Percentiles rank a stretch among this genome's conserved stretches.
These are phyloP conservation scores for Asterophora lycoperdoides DNA, from an alignment of 768 basidiomycete genomes.

Conservation along the genomic window DNA sequence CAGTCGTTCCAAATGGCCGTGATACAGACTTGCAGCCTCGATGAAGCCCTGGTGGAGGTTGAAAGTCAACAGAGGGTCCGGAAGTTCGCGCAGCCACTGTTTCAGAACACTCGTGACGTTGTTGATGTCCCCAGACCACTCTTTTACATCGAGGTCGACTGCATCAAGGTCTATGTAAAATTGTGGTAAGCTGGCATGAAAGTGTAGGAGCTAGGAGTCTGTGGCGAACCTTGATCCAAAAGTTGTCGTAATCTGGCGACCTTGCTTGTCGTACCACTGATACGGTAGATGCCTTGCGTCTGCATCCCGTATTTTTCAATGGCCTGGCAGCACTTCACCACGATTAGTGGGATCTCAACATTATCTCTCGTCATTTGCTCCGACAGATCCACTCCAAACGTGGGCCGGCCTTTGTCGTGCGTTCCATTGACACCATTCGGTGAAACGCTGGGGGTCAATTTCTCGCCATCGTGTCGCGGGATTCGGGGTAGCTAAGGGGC, in stretches of 20 bases:
- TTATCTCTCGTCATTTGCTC: constrained; percentile 93
- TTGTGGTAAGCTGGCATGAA: constrained; percentile 1
- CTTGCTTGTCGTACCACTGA: constrained; percentile 88
- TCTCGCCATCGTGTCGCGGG: constrained; percentile 36
- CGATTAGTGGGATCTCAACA: constrained; percentile 82
- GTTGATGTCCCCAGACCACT: constrained; percentile 94
- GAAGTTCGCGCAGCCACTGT: constrained; percentile 93
- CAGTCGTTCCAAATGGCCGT: not conserved
- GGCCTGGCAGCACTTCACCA: constrained; percentile 85
- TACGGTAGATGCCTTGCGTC: constrained; percentile 87
- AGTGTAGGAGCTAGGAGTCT: constrained; percentile 3
- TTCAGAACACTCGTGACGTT: constrained; percentile 93
- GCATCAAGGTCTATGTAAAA: constrained; percentile 63
- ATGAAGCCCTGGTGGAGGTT: constrained; percentile 88
- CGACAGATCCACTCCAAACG: constrained; percentile 88
- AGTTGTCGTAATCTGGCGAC: constrained; percentile 77
- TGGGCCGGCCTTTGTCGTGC: constrained; percentile 66
- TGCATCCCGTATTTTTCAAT: constrained; percentile 88
- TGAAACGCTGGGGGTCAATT: constrained; percentile 8
- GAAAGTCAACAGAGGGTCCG: constrained; percentile 86
- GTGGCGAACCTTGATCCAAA: constrained; percentile 71
- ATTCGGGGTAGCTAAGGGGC: constrained; percentile 56
- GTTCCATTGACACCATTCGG: constrained; percentile 32
- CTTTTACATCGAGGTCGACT: constrained; percentile 81
- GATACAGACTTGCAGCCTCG: constrained; percentile 83